Base-by-base conservation (phyloP, 306 rosid species). In the Malus sylvestris region DNA sequence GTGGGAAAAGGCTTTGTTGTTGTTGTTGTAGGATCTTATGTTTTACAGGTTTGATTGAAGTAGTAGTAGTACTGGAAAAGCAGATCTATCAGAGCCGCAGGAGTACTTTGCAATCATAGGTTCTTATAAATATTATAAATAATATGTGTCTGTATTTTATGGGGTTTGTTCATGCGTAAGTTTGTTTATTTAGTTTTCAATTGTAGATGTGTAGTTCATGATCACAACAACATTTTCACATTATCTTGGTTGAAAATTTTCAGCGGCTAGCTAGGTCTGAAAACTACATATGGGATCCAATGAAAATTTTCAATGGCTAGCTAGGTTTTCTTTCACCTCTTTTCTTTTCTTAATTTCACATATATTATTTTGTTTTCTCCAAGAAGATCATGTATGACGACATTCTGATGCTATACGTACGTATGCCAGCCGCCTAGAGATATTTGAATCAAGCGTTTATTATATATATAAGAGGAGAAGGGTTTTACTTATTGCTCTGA, bases 61-160 rank as follows among this genome's bases (percentile, higher is more conserved):
- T 58, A 55, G 23, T 58, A 20, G 23, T 20, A 9, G 62, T 1
- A 22, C 62, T 38, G 64, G 65, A 33, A 32, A 11, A 71, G 42
- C 76, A 72, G 76, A 72, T 72, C 53, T 14, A n/a, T 10, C 8
- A 35, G 67, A 35, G 67, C 67, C 42, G 52, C 76, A 51, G 55
- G 55, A 51, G 19, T 49, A 49, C 53, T 14, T 49, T 49, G 19
- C 53, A 49, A 14, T 49, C 55, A 51, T 18, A 51, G 20, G 55
- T 51, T 51, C 55, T 16, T 51, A 51, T 16, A 15, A 51, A 51
- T 18, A 51, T 51, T 51, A 16, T 49, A 46, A 1, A 45, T 0
- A 45, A 4, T 46, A 4, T 46, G 2, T 51, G 53, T 15, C 20
- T 16, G 55, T 16, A 16, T 51, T 51, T 51, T 51, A 51, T 51